Conservation (phyloP, 352 stramenopile genomes). For the Pythium phragmiticola region DNA sequence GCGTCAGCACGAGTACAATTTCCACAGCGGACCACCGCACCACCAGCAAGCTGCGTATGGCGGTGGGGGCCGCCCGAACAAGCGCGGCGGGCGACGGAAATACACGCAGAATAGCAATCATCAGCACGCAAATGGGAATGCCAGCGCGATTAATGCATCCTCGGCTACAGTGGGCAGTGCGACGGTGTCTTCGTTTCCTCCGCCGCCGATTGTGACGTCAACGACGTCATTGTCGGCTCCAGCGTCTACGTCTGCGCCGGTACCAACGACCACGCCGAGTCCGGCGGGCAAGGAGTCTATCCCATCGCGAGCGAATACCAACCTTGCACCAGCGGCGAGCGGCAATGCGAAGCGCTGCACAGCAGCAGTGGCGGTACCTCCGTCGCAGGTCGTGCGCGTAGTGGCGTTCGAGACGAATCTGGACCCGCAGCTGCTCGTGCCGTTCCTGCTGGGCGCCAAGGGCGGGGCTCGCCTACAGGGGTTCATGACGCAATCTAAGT, state of each 20-base stretch:
- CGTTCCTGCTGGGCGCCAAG: constrained; percentile 50
- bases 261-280: constrained; percentile 11
- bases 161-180: not conserved
- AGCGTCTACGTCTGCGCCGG: no score
- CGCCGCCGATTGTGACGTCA: constrained; percentile 21
- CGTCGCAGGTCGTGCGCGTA: constrained; percentile 11
- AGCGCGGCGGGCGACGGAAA: constrained; percentile 21
- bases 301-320: not conserved
- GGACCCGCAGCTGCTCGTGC: constrained; percentile 37
- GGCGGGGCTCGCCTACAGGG: constrained; percentile 46
- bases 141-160: not conserved
- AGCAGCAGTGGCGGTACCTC: not conserved
- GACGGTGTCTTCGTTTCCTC: constrained; percentile 5
- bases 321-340: not conserved
- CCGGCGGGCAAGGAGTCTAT: not conserved
- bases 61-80: constrained; percentile 8
- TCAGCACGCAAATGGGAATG: not conserved
- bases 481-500: constrained; percentile 56
- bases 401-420: constrained; percentile 50
- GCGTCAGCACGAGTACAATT: constrained; percentile 9
- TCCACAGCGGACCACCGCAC: not conserved
- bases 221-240: not conserved
- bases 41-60: not conserved
- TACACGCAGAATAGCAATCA: constrained; percentile 10
- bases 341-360: not conserved